Conservation (phyloP, 1,284 basidiomycete species). For the Mrakiaceae sp. region DNA sequence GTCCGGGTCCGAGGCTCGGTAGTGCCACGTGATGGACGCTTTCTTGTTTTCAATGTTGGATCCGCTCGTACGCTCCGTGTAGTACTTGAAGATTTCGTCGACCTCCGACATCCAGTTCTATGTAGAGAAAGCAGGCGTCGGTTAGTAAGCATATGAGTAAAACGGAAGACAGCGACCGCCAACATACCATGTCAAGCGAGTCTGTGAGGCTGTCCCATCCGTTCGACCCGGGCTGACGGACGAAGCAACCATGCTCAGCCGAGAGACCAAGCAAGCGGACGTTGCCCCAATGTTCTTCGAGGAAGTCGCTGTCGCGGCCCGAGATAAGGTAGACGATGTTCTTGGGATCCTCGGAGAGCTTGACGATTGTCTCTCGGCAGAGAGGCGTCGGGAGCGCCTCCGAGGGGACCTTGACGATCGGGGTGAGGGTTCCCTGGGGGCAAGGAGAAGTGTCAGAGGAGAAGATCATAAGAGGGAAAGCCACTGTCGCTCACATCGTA, state of each 20-base stretch:
- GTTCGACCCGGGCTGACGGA: slow-evolving; percentile 55
- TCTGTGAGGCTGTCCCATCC: slow-evolving; percentile 84
- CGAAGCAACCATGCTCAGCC: slow-evolving; percentile 93
- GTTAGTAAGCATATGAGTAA: too few species aligned
- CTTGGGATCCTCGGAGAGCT: slow-evolving; percentile 62
- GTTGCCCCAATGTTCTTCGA: slow-evolving; percentile 83
- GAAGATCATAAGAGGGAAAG: not conserved
- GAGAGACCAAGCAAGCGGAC: slow-evolving; percentile 75
- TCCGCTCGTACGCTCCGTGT: slow-evolving; percentile 81
- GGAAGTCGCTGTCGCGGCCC: slow-evolving; percentile 85
- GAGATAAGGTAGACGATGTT: slow-evolving; percentile 97
- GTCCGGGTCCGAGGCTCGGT: slow-evolving; percentile 82
- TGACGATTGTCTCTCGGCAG: slow-evolving; percentile 62
- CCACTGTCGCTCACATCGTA: slow-evolving; percentile 59
- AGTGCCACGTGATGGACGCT: slow-evolving; percentile 96
- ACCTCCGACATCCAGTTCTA: slow-evolving; percentile 87
- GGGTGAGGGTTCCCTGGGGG: slow-evolving; percentile 76
- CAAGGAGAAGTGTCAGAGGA: not conserved
- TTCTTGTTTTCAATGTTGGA: slow-evolving; percentile 94
- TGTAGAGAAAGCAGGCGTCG: too few species aligned
- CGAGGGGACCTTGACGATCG: slow-evolving; percentile 88
- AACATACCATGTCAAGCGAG: slow-evolving; percentile 65
- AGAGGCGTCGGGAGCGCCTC: slow-evolving; percentile 71
- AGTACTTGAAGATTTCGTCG: slow-evolving; percentile 89
- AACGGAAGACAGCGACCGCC: too few species aligned